Evolutionary conservation across 148 eudicot species (phyloP), one percentile per base, ranked within the genome.

Genomic region (Beta vulgaris): DNA sequence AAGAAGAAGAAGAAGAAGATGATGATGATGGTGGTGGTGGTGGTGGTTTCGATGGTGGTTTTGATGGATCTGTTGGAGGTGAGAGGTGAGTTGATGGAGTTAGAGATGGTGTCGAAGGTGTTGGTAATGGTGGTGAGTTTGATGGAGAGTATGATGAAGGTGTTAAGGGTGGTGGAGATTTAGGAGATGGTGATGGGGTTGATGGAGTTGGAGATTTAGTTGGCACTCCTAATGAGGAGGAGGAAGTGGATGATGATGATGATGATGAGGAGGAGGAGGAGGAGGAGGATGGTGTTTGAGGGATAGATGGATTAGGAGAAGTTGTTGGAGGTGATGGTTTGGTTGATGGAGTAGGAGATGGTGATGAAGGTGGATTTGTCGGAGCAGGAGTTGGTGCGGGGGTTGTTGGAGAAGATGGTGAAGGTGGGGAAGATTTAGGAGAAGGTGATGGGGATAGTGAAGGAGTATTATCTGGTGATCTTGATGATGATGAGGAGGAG

Each of bases 161-260:
- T 58, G 62, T 8, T 57, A 34, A 14, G 15, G 74, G 11, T 1
- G 77, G 35, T 6, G 81, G 34, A 19, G 77, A 25, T 28, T 26
- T 28, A 26, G 35, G 6, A 14, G 62, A 58, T 8, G 62, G 34
- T 58, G 62, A 29, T 28, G 62, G 34, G 18, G 35, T 58, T 10
- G 32, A 23, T 2, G 62, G 19, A 28, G 62, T 10, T 26, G 62
- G 62, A 25, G 62, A 58, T 11, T 58, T 58, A 26, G 35, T 10
- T 13, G 32, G 34, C 4, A 12, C 13, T 26, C 16, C 7, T 11
- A 8, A 3, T 11, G 35, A 25, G 10, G 62, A 12, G 3, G 29
- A 7, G 2, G 15, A 6, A 0, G 18, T 8, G 3, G 54, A 49
- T 49, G 54, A 49, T 16, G 54, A 49, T 49, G 54, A 49, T 2